Evolutionary conservation across 768 basidiomycete species (phyloP), one percentile per base, ranked within the genome.

Genomic region (Coprinopsis strossmayeri): DNA sequence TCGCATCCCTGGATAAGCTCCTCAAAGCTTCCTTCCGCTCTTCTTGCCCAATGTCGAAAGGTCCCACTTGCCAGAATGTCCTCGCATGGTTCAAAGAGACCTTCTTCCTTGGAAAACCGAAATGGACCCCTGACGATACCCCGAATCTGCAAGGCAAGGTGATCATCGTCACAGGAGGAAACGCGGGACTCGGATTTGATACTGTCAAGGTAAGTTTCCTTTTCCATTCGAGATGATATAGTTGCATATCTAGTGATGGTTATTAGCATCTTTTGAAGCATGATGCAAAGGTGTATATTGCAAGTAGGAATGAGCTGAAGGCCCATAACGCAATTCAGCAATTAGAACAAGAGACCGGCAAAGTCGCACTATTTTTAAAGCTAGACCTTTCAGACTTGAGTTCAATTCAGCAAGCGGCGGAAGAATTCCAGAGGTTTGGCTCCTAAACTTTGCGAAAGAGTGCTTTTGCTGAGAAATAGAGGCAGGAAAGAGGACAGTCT

Each of bases 251-350:
- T 9, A 20, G 5, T 20, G 37, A 9, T 9, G 10, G 10, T 18
- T 27, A 25, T n/a, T 38, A 81, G 76, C 71, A 64, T 1, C 70
- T 84, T 9, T 64, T 85, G 17, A 34, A 54, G 9, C 78, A 78
- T 53, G 77, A 82, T 56, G 84, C 83, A 7, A 83, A 74, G 46
- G 83, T 87, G 0, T 86, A 88, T 57, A 45, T 86, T 35, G 78
- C 76, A 0, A 64, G 67, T 7, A 70, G 81, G 20, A 69, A 57
- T 45, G 51, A 61, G 41, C 59, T 62, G 25, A 82, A 76, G 52
- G 67, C 72, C 0, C 63, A 70, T 2, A 57, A 54, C 2, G 79
- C 80, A 0, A 83, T 85, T 48, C 53, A 64, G 20, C 72, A 78
- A 5, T 63, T 87, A 49, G 69, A 79, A 35, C 46, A 67, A 24